These are phyloP conservation scores for Gossypium mustelinum DNA, from an alignment of 345 rosid species.

Conservation along the genomic window DNA sequence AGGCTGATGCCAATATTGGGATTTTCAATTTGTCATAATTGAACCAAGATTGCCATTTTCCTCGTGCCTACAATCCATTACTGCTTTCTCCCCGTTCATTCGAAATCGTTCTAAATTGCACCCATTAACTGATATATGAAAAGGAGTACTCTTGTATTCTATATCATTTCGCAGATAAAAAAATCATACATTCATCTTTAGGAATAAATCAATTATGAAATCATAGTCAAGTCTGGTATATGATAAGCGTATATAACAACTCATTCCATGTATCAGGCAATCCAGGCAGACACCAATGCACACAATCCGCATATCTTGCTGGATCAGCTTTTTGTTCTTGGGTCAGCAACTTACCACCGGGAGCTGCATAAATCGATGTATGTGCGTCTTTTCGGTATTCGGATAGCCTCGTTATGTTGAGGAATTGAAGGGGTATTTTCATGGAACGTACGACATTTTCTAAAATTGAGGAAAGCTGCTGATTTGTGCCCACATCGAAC, in stretches of 20 bases:
- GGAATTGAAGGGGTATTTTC: constrained; percentile 39
- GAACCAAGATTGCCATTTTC: no score
- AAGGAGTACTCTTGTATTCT: not conserved
- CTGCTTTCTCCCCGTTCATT: not conserved
- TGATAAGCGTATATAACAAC: constrained; percentile 57
- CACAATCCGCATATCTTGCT: constrained; percentile 61
- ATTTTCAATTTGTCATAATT: no score
- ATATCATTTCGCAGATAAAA: not conserved
- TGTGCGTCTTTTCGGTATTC: constrained; percentile 86
- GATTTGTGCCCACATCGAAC: constrained; percentile 59
- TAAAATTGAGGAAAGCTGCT: constrained; percentile 38
- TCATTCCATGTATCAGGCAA: constrained; percentile 94
- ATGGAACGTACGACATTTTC: constrained; percentile 40
- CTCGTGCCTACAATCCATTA: no score
- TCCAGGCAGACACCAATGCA: constrained; percentile 96
- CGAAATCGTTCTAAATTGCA: not conserved
- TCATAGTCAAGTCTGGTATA: constrained; percentile 29
- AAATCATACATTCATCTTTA: not conserved
- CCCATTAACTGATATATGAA: not conserved
- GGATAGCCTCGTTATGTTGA: constrained; percentile 65
- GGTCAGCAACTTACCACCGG: constrained; percentile 41
- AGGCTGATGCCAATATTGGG: no score
- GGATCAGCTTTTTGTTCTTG: constrained; percentile 54
- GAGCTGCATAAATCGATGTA: constrained; percentile 46
- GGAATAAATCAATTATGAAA: not conserved